Evolutionary conservation across 768 basidiomycete species (phyloP), one percentile per base, ranked within the genome.

Genomic region (Tulasnella sp.): DNA sequence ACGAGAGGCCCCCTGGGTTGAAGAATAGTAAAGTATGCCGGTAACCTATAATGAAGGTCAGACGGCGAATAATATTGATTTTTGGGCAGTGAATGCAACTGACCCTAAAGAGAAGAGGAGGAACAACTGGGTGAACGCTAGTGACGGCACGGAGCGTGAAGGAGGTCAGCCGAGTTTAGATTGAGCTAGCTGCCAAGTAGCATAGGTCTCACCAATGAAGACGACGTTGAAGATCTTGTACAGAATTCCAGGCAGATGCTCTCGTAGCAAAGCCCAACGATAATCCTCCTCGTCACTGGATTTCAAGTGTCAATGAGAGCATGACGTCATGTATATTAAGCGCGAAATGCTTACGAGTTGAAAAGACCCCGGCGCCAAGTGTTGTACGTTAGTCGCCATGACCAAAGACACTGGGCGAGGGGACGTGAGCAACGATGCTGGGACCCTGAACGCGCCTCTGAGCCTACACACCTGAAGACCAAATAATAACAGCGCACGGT

Each of bases 231-330:
- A 54, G n/a, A 85, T 60, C 62, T 82, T 78, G 73, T 85, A 85
- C 8, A 80, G 63, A 70, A 74, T 74, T 1, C 68, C 53, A 12
- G 81, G 78, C 2, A 85, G 66, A 49, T 81, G 75, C 42, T 72
- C 68, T 43, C 92, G 81, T 12, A 96, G 75, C 38, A 91, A 73
- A 1, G 74, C 80, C 89, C 93, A 97, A 25, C 94, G 85, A 66
- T 97, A 97, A 69, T 96, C 92, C 70, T 94, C 92, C 24, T 87
- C 88, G 25, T 78, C 76, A 5, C 86, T 89, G 60, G 25, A 38
- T 60, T 3, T 58, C 4, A 22, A 46, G 15, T 25, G n/a, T 44
- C 51, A 25, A 45, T 61, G 24, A 56, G n/a, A n/a, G n/a, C n/a
- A 60, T 10, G 49, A 29, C 30, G 42, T 29, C 43, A 24, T 5